Evolutionary conservation across 176 grass and related monocot genomes (phyloP).

Genomic region (Alloteropsis semialata): DNA sequence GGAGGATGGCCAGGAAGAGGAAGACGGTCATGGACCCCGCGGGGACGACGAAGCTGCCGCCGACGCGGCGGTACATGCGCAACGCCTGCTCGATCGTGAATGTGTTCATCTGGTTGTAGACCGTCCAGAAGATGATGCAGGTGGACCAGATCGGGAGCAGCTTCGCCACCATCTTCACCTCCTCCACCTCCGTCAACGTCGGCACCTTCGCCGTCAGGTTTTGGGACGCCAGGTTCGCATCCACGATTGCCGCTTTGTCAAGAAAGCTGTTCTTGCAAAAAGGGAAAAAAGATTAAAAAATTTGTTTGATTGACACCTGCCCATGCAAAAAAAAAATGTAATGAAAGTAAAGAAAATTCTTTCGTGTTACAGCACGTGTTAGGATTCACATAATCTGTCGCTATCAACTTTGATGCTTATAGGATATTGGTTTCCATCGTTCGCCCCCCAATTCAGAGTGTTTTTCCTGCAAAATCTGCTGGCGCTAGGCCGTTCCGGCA

Average conservation of each 20-base stretch:
- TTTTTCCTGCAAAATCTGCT: not conserved
- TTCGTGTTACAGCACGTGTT: not conserved
- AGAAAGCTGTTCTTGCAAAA: slow-evolving; percentile 16
- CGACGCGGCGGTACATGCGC: slow-evolving; percentile 48
- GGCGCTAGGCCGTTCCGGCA: not conserved
- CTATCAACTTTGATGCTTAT: not conserved
- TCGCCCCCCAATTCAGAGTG: not conserved
- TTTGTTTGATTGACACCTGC: slow-evolving; percentile 38
- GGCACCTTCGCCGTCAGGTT: not conserved
- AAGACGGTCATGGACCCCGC: slow-evolving; percentile 67
- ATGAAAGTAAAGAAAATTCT: too few species aligned
- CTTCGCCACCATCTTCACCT: slow-evolving; percentile 74
- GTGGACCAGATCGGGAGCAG: slow-evolving; percentile 75
- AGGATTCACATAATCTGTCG: too few species aligned
- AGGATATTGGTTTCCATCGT: not conserved
- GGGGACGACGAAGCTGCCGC: slow-evolving; percentile 43
- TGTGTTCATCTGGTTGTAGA: slow-evolving; percentile 70
- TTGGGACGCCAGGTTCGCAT: slow-evolving; percentile 16
- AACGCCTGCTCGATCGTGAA: slow-evolving; percentile 70
- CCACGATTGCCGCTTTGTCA: slow-evolving; percentile 55
- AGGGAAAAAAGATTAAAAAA: not conserved
- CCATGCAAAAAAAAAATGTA: not conserved
- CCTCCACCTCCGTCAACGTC: slow-evolving; percentile 68
- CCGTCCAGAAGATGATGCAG: slow-evolving; percentile 62
- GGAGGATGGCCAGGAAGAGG: slow-evolving; percentile 65